These are phyloP conservation scores for Thielaviopsis musarum DNA, from an alignment of 2,329 filamentous ascomycete genomes.

Conservation along the genomic window DNA sequence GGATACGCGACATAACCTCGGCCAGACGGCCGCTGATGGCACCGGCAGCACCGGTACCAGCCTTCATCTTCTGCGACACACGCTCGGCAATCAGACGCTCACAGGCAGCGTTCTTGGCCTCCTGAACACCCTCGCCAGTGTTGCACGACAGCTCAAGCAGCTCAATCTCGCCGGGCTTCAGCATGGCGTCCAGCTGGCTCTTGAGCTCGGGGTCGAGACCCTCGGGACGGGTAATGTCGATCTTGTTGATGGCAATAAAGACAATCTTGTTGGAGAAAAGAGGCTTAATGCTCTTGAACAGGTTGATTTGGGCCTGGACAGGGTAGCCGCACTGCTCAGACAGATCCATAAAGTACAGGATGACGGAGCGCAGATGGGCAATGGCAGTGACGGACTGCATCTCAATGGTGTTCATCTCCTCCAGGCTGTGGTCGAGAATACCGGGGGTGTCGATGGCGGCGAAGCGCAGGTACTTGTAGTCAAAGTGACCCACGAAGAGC, in stretches of 20 bases:
- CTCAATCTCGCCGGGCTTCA: constrained; percentile 81
- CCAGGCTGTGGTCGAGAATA: constrained; percentile 89
- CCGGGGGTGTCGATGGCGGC: constrained; percentile 93
- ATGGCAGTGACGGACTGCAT: constrained; percentile 90
- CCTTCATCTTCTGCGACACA: constrained; percentile 91
- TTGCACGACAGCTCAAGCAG: constrained; percentile 88
- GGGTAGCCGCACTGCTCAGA: constrained; percentile 95
- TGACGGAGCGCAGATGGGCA: constrained; percentile 85
- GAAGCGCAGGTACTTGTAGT: constrained; percentile 56
- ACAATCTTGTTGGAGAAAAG: constrained; percentile 95
- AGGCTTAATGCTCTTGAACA: constrained; percentile 94
- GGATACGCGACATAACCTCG: constrained; percentile 84
- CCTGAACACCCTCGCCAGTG: constrained; percentile 83
- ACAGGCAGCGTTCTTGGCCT: constrained; percentile 88
- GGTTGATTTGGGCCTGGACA: constrained; percentile 75
- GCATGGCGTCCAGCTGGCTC: constrained; percentile 58
- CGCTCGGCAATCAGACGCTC: constrained; percentile 84
- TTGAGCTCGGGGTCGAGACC: constrained; percentile 69
- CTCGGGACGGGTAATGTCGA: constrained; percentile 75
- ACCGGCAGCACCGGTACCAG: constrained; percentile 62
- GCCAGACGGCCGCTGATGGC: constrained; percentile 65
- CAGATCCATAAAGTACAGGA: constrained; percentile 96
- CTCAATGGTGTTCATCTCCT: constrained; percentile 99
- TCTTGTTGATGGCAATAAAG: constrained; percentile 96
- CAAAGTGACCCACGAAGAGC: constrained; percentile 93